Evolutionary conservation across 2,329 filamentous ascomycete species (phyloP).

Genomic region (Raffaelea arxii): DNA sequence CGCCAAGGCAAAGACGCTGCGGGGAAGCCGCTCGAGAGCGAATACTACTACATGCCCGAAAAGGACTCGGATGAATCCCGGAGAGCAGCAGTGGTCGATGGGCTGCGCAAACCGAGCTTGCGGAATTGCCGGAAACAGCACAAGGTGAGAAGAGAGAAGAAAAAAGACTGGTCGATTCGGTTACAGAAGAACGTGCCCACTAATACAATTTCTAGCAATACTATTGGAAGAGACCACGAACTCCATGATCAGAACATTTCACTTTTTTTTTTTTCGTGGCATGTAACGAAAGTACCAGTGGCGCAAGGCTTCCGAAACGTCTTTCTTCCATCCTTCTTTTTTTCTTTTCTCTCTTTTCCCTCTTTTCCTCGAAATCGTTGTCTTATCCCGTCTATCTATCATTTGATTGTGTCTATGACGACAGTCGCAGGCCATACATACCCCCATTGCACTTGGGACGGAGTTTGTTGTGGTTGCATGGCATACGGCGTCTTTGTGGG

Average conservation of each 20-base stretch:
- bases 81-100: slow-evolving; percentile 72
- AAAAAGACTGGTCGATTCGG: neutral
- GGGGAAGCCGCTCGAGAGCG: slow-evolving; percentile 84
- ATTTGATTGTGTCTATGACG: neutral
- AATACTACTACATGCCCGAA: slow-evolving; percentile 94
- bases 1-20: slow-evolving; percentile 94
- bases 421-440: neutral
- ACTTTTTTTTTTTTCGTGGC: neutral
- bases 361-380: neutral
- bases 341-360: neutral
- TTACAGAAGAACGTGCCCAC: neutral
- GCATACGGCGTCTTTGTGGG: slow-evolving; percentile 5
- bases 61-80: slow-evolving; percentile 70
- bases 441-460: neutral
- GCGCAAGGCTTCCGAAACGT: too few relatives aligned
- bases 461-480: slow-evolving; percentile 5
- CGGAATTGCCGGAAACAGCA: slow-evolving; percentile 89
- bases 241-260: slow-evolving; percentile 30
- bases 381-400: neutral
- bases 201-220: slow-evolving; percentile 44
- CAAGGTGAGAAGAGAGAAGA: slow-evolving; percentile 58
- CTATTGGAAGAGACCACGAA: slow-evolving; percentile 57
- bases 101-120: slow-evolving; percentile 79
- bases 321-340: neutral
- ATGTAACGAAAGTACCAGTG: too few relatives aligned